Base-by-base conservation (phyloP, 106 monocot species). In the Amphibolis antarctica region DNA sequence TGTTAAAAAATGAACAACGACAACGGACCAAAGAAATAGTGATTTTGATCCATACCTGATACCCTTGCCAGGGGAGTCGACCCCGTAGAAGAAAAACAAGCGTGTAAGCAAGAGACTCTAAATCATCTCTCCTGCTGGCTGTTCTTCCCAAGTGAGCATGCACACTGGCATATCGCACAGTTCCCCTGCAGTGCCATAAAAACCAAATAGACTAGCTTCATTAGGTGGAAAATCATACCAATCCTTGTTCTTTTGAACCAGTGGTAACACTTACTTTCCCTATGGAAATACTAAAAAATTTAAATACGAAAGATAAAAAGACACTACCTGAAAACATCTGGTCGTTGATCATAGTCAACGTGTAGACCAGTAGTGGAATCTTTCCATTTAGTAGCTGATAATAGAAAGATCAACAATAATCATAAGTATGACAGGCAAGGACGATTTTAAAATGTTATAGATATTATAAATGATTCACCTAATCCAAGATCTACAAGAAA, bases 121-220 rank as follows among this genome's bases (percentile, higher is more conserved):
- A 63, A 63, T 75, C 75, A 49, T 75, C 75, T 63, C 75, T 61
- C 44, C 75, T 62, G 47, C 75, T 75, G 21, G 52, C 75, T 4
- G 75, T 69, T 75, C 75, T 75, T 55, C 75, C 75, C 14, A 76
- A 44, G 49, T 76, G 76, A 43, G 76, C 76, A 70, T 76, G 76
- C 17, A 76, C 76, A 70, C 76, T 76, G 28, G 76, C 76, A 76
- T 76, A 76, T 36, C 76, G 62, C 5, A 70, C 76, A 24, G 76
- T 76, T 42, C 76, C 76, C 53, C 76, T 76, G 23, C 46, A 66
- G 17, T 28, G 29, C 28, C 28, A 30, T 28, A 22, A 42, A 10
- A 5, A 46, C 18, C 11, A 14, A 10, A 7, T 36, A 36, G 36
- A 36, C 2, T 36, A 36, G 36, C 29, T 23, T 60, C 2, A 20